A percentile compares a stretch with the other conserved stretches of the same genome.
These are phyloP conservation scores for Aquilaria sinensis DNA, from an alignment of 345 rosid species.

Conservation along the genomic window DNA sequence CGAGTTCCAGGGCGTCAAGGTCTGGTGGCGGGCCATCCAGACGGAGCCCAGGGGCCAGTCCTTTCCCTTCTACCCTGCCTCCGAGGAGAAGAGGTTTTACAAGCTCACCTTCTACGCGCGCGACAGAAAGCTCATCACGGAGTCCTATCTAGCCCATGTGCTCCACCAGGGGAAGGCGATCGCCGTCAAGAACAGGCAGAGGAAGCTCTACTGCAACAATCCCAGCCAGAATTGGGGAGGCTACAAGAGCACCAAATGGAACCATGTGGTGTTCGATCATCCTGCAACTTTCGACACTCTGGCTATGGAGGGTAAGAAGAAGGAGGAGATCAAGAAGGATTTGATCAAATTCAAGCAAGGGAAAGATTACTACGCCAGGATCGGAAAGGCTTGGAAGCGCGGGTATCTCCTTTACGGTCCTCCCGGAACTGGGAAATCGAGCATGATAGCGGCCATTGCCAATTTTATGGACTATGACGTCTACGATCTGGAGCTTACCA, in stretches of 20 bases:
- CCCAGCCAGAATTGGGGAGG: not conserved
- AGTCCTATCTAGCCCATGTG: conserved; percentile 21
- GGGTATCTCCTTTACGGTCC: conserved; percentile 27
- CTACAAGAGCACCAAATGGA: conserved; percentile 3
- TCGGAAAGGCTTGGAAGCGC: conserved; percentile 27
- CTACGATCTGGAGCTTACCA: conserved; percentile 21
- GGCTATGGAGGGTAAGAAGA: conserved; percentile 19
- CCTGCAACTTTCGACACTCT: conserved; percentile 20
- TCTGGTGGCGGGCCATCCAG: conserved; percentile 7
- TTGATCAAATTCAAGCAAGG: conserved; percentile 13
- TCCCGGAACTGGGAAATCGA: conserved; percentile 24
- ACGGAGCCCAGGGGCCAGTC: too few relatives aligned
- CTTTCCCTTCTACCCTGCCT: conserved; percentile 11
- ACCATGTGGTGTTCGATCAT: conserved; percentile 18
- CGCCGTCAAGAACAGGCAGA: conserved; percentile 8
- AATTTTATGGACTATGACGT: conserved; percentile 18
- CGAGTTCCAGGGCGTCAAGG: conserved; percentile 1
- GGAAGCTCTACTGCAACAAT: conserved; percentile 17
- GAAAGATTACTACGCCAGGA: conserved; percentile 17
- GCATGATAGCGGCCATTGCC: conserved; percentile 25
- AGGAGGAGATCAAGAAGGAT: conserved; percentile 22
- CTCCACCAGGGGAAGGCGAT: conserved; percentile 17
- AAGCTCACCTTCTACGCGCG: conserved; percentile 23
- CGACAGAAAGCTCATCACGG: conserved; percentile 23
- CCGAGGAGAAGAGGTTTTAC: conserved; percentile 28